phyloP scores from a whole-genome alignment of 2,329 filamentous ascomycete species.

The Sclerotinia subarctica region DNA sequence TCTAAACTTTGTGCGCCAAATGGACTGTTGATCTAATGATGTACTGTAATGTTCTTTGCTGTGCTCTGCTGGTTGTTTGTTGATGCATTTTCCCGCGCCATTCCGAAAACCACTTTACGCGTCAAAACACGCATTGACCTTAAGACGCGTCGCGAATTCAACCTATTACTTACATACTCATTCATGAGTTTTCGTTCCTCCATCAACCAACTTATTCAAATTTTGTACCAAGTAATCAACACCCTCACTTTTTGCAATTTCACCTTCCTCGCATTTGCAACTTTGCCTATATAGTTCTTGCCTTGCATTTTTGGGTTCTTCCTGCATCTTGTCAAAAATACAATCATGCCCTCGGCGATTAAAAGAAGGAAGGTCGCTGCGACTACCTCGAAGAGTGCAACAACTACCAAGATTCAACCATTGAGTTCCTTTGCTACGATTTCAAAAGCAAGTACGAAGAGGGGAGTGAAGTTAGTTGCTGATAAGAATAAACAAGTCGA shows the following conservation, averaged over 20 bases:
- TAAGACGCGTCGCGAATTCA: conserved; percentile 25
- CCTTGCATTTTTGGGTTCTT: conserved; percentile 8
- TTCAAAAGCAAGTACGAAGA: conserved; percentile 42
- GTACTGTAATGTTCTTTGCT: no score
- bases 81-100: not conserved
- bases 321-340: conserved; percentile 26
- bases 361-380: conserved; percentile 36
- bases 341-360: conserved; percentile 34
- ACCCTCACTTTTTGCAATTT: conserved; percentile 25
- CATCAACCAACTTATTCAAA: conserved; percentile 14
- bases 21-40: no score
- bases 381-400: conserved; percentile 23
- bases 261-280: not conserved
- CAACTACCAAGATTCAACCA: conserved; percentile 28
- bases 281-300: conserved; percentile 9
- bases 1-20: no score
- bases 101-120: conserved; percentile 34
- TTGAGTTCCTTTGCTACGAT: conserved; percentile 46
- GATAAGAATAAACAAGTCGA: conserved; percentile 37
- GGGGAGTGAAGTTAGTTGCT: conserved; percentile 34
- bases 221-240: conserved; percentile 18
- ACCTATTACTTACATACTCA: conserved; percentile 21
- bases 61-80: not conserved
- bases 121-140: conserved; percentile 26
- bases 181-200: conserved; percentile 19